These are phyloP conservation scores for Kockiozyma suomiensis DNA, from an alignment of 805 yeast genomes.

Conservation along the genomic window DNA sequence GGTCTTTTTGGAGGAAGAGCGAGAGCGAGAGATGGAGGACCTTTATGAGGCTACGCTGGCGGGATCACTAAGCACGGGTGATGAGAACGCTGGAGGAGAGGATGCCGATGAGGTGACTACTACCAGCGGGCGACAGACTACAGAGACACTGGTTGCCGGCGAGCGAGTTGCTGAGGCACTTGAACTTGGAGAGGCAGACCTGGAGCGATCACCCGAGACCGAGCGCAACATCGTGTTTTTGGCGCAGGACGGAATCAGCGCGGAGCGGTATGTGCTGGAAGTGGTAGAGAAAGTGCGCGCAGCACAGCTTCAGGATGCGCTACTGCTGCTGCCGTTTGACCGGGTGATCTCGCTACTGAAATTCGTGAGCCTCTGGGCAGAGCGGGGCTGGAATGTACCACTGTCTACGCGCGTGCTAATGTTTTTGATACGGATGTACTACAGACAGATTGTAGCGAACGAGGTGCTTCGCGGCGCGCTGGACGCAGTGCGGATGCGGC, in stretches of 20 bases:
- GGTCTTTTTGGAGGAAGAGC: slow-evolving; percentile 94
- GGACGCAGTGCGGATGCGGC: slow-evolving; percentile 59
- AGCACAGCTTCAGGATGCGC: slow-evolving; percentile 88
- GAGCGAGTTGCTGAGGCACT: slow-evolving; percentile 90
- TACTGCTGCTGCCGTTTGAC: slow-evolving; percentile 87
- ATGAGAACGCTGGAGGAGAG: slow-evolving; percentile 40
- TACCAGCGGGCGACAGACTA: slow-evolving; percentile 77
- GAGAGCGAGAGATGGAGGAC: slow-evolving; percentile 94
- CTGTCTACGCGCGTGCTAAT: slow-evolving; percentile 74
- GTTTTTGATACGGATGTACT: slow-evolving; percentile 71
- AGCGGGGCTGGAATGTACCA: slow-evolving; percentile 53
- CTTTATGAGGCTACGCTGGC: slow-evolving; percentile 79
- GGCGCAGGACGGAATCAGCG: slow-evolving; percentile 65
- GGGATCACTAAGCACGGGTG: slow-evolving; percentile 65
- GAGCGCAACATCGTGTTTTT: slow-evolving; percentile 68
- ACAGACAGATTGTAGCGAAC: slow-evolving; percentile 68
- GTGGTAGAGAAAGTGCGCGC: slow-evolving; percentile 71
- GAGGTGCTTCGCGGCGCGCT: slow-evolving; percentile 61
- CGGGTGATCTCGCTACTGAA: slow-evolving; percentile 69
- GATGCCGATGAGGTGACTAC: slow-evolving; percentile 49
- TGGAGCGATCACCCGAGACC: slow-evolving; percentile 59
- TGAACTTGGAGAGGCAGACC: slow-evolving; percentile 75
- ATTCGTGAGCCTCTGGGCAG: slow-evolving; percentile 77
- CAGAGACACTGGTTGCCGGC: slow-evolving; percentile 92
- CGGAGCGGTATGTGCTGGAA: slow-evolving; percentile 78